A percentile compares a stretch with the other conserved stretches of the same genome.
Conservation (phyloP, 179 eudicot genomes). For the Drosera spatulata region DNA sequence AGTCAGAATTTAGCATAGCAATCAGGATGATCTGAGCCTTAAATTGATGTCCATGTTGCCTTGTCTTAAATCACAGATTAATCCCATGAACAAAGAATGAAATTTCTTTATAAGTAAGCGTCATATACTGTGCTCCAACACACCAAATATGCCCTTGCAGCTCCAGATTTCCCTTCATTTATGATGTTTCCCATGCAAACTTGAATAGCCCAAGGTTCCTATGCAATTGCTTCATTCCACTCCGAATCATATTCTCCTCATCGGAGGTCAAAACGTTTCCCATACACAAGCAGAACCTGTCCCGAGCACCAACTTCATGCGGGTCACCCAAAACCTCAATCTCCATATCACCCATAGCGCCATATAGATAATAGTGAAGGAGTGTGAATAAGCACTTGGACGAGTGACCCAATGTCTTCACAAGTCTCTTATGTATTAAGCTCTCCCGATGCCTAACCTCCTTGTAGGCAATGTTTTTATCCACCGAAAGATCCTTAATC, state of each 20-base stretch:
- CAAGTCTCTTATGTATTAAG: constrained; percentile 66
- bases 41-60: neutral
- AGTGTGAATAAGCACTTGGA: constrained; percentile 79
- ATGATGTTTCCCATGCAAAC: constrained; percentile 72
- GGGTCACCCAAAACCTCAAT: constrained; percentile 67
- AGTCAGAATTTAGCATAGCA: no score
- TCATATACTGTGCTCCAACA: constrained; percentile 43
- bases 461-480: constrained; percentile 59
- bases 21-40: no score
- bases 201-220: constrained; percentile 61
- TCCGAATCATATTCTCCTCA: constrained; percentile 46
- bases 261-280: constrained; percentile 55
- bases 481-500: constrained; percentile 59
- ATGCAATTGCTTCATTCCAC: constrained; percentile 62
- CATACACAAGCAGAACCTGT: constrained; percentile 50
- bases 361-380: constrained; percentile 56
- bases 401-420: constrained; percentile 62
- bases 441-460: constrained; percentile 53
- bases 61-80: constrained; percentile 16
- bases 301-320: constrained; percentile 25
- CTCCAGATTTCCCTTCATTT: constrained; percentile 42
- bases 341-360: constrained; percentile 45
- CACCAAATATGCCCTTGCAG: constrained; percentile 84
- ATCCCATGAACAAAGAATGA: constrained; percentile 58
- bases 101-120: constrained; percentile 46